Evolutionary conservation across 495 filamentous ascomycete genomes (phyloP).

Genomic region (Hypoxylon subgilvum): DNA sequence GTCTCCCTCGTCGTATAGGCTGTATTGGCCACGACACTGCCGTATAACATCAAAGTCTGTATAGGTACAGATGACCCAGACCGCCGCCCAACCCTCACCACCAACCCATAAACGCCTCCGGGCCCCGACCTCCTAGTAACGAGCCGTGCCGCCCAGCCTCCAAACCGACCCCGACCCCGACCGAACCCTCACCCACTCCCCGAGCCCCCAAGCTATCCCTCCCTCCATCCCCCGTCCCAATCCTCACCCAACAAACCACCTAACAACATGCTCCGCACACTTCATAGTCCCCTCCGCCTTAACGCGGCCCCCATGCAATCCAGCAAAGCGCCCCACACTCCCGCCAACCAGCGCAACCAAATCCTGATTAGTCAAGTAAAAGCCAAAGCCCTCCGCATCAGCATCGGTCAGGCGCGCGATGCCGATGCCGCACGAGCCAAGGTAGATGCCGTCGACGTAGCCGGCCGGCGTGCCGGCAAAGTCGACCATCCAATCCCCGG

Average conservation of each 20-base stretch:
- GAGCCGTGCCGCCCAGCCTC: too few relatives aligned
- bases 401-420: constrained; percentile 17
- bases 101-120: too few relatives aligned
- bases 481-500: constrained; percentile 35
- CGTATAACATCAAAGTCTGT: not conserved
- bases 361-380: constrained; percentile 33
- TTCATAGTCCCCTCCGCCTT: constrained; percentile 34
- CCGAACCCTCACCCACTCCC: too few relatives aligned
- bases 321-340: constrained; percentile 17
- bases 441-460: constrained; percentile 14
- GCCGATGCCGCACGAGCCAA: constrained; percentile 19
- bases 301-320: constrained; percentile 18
- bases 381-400: constrained; percentile 8
- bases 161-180: too few relatives aligned
- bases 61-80: too few relatives aligned
- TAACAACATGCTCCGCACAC: constrained; percentile 21
- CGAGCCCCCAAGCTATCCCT: too few relatives aligned
- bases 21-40: too few relatives aligned
- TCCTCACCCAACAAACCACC: constrained; percentile 30
- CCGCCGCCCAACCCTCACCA: too few relatives aligned
- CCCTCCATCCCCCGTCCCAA: not conserved
- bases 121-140: too few relatives aligned
- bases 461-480: constrained; percentile 22
- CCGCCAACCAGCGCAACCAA: constrained; percentile 30
- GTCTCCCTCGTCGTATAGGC: too few relatives aligned